These are phyloP conservation scores for Argentina anserina DNA, from an alignment of 306 rosid species.

Conservation along the genomic window DNA sequence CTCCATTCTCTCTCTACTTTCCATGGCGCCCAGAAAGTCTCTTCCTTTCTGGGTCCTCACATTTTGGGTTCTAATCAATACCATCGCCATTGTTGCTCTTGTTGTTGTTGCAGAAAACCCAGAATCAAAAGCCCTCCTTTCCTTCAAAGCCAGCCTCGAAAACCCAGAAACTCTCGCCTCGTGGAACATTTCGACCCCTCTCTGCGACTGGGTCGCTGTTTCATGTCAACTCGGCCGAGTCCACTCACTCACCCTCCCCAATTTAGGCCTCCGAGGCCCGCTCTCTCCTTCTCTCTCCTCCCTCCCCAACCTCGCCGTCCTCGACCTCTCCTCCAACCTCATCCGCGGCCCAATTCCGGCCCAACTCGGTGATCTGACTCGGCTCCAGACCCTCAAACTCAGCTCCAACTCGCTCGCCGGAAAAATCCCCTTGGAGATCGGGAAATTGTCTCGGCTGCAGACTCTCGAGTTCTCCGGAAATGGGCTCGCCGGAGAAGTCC, in stretches of 20 bases:
- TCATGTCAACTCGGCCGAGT: conserved; percentile 70
- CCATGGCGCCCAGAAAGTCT: conserved; percentile 29
- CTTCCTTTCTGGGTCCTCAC: conserved; percentile 17
- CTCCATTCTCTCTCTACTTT: not conserved
- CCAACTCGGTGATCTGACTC: conserved; percentile 37
- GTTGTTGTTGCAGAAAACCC: conserved; percentile 28
- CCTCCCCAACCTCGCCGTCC: conserved; percentile 44
- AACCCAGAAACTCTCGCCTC: conserved; percentile 43
- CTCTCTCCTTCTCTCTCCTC: conserved; percentile 47
- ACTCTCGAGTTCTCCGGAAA: conserved; percentile 75
- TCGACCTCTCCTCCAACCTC: conserved; percentile 60
- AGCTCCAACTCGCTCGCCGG: conserved; percentile 56
- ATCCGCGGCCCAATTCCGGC: conserved; percentile 54
- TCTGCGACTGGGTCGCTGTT: conserved; percentile 79
- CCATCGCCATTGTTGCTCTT: conserved; percentile 20
- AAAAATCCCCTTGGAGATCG: conserved; percentile 54
- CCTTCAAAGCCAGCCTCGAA: conserved; percentile 55
- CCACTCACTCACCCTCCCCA: conserved; percentile 53
- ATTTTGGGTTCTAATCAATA: conserved; percentile 15
- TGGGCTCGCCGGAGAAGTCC: conserved; percentile 53
- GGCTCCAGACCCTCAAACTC: conserved; percentile 48
- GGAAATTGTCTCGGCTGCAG: conserved; percentile 30
- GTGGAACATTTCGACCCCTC: conserved; percentile 51
- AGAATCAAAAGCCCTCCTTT: conserved; percentile 49
- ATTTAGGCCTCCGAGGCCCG: conserved; percentile 41